Conservation (phyloP, 1,139 yeast genomes). For the Blastobotrys petasosporus region DNA sequence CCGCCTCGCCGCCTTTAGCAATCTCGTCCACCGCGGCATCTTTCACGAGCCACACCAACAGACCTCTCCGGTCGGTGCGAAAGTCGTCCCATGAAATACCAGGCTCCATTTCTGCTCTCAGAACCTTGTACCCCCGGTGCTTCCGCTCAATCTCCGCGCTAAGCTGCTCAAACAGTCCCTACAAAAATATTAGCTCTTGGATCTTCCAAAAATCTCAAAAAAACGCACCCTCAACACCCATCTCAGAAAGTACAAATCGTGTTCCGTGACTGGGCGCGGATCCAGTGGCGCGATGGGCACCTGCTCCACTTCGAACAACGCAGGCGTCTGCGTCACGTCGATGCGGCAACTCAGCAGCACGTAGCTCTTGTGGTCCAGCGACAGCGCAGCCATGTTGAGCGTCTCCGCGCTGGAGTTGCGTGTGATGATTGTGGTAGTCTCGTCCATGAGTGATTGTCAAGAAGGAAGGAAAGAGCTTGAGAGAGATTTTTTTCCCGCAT, state of each 20-base stretch:
- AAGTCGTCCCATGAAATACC: conserved; percentile 7
- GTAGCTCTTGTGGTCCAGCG: neutral
- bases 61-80: neutral
- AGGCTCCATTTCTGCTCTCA: conserved; percentile 2
- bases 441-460: neutral
- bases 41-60: neutral
- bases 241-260: conserved; percentile 1
- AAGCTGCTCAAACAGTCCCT: neutral
- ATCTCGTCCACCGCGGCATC: neutral
- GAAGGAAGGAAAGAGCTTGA: neutral
- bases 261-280: neutral
- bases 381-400: neutral
- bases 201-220: neutral
- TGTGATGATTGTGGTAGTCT: neutral
- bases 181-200: neutral
- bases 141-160: neutral
- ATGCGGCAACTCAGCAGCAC: conserved; percentile 1
- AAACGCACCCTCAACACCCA: conserved; percentile 1
- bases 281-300: neutral
- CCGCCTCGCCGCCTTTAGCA: neutral
- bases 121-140: neutral
- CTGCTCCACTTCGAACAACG: conserved; percentile 1
- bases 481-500: too few species aligned
- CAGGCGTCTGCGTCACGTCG: neutral
- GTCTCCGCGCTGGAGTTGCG: conserved; percentile 1